Percentiles rank a stretch among this genome's conserved stretches.
Evolutionary conservation across 495 filamentous ascomycete genomes (phyloP).

Genomic region (Trypethelium eluteriae): DNA sequence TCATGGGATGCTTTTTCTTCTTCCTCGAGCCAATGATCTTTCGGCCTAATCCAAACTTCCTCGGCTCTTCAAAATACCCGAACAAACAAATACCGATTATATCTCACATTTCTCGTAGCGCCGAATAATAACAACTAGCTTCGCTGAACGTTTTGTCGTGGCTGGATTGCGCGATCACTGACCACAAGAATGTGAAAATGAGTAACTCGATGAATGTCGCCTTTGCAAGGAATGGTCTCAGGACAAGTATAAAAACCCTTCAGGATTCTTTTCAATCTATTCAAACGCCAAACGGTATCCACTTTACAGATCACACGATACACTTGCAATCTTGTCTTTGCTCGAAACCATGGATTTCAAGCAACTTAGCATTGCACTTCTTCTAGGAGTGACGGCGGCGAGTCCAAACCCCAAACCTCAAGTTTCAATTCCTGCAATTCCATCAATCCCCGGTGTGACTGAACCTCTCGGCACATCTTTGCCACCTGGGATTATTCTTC

Average conservation of each 20-base stretch:
- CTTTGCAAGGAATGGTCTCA: not conserved
- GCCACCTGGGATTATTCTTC: constrained; percentile 4
- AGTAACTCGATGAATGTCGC: not conserved
- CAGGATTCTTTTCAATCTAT: not conserved
- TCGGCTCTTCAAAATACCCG: not conserved
- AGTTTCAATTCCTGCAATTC: not conserved
- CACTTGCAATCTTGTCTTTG: not conserved
- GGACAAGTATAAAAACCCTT: not conserved
- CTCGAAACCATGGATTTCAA: not conserved
- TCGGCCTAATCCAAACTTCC: not conserved
- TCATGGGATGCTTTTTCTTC: not conserved
- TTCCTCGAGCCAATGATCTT: not conserved
- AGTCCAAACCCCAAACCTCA: not conserved
- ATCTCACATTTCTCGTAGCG: not conserved
- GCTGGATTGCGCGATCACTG: not conserved
- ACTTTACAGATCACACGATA: not conserved
- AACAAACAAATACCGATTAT: not conserved
- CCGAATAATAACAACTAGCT: not conserved
- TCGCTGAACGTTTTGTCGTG: not conserved
- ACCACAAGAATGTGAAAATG: not conserved
- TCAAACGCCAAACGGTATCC: not conserved
- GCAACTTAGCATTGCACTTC: not conserved
- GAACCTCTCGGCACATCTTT: not conserved
- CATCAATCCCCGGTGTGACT: constrained; percentile 5
- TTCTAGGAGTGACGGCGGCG: not conserved